A percentile compares a stretch with the other conserved stretches of the same genome.
Evolutionary conservation across 176 grass and related monocot species (phyloP).

Genomic region (Ampelocalamus luodianensis): DNA sequence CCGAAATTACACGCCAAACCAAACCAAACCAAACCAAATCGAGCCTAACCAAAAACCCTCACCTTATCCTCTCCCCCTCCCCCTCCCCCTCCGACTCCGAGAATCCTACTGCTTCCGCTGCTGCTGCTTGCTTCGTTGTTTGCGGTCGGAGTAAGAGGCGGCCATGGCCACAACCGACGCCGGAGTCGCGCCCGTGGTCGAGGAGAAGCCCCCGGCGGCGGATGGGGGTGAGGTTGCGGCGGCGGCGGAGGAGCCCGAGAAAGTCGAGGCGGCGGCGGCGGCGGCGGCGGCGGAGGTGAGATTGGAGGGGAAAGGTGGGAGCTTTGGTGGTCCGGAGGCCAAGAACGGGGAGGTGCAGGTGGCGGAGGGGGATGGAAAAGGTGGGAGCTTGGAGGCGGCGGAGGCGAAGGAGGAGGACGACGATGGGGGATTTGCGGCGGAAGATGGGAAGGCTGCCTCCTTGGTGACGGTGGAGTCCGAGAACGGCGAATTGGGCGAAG

Average conservation of each 20-base stretch:
- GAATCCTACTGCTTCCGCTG: conserved; percentile 11
- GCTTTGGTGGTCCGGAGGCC: not conserved
- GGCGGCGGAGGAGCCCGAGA: conserved; percentile 10
- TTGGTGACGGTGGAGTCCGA: not conserved
- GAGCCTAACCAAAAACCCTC: conserved; percentile 50
- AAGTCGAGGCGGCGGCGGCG: not conserved
- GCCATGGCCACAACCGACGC: conserved; percentile 46
- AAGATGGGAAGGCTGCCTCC: conserved; percentile 14
- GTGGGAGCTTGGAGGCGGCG: not conserved
- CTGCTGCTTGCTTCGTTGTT: conserved; percentile 35
- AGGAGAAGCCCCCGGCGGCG: not conserved
- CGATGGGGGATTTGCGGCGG: not conserved
- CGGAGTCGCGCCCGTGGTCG: not conserved
- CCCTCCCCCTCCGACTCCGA: not conserved
- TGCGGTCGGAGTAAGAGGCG: conserved; percentile 38
- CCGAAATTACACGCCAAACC: conserved; percentile 41
- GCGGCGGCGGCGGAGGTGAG: conserved; percentile 1
- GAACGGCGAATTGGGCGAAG: conserved; percentile 37
- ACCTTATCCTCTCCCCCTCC: conserved; percentile 52
- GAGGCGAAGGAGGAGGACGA: not conserved
- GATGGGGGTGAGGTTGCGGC: not conserved
- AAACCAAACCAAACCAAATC: not conserved
- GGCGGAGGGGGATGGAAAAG: not conserved
- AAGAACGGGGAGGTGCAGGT: conserved; percentile 10
- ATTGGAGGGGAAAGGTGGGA: conserved; percentile 35